Evolutionary conservation across 1,139 yeast species (phyloP), one percentile per base, ranked within the genome.

Genomic region (Saccharomyces hybrid): DNA sequence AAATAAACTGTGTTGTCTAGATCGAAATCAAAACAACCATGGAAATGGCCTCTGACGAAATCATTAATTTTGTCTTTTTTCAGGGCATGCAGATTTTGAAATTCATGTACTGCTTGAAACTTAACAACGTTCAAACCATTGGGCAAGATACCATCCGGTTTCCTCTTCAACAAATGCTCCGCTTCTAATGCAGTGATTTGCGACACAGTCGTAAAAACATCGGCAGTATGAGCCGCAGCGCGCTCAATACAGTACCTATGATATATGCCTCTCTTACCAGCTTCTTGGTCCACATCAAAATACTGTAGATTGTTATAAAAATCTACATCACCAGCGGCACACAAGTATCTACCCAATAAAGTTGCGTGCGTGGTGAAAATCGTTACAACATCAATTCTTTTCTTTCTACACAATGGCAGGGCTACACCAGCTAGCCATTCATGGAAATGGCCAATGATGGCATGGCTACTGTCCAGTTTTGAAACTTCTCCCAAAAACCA

Each of bases 341-440:
- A 93, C 60, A 93, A 76, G 70, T 93, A 93, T 65, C 99, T 82
- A 50, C 99, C 99, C 62, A 93, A 79, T 62, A 93, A 76, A 25
- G 99, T 93, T 2, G 99, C 99, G 70, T 93, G 99, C 42, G 99
- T 93, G 54, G 99, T 93, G 77, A 93, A 93, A 61, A 93, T 87
- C 50, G 99, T 91, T 58, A 97, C 89, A 56, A 89, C 90, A 67
- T 93, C 99, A 57, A 93, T 86, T 66, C 91, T 80, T 67, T 98
- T 83, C 72, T 88, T 88, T 65, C 97, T 78, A 71, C 97, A 90
- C 59, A 93, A 77, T 0, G 99, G 98, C 60, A 93, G 76, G 0
- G 97, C 97, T 49, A 93, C 89, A 63, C 98, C 98, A 1, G 99
- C 98, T 55, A 93, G 78, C 99, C 99, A 93, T 73, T 93, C 99